Base-by-base conservation (phyloP, 352 stramenopile genomes). In the Phytophthora fragariae region DNA sequence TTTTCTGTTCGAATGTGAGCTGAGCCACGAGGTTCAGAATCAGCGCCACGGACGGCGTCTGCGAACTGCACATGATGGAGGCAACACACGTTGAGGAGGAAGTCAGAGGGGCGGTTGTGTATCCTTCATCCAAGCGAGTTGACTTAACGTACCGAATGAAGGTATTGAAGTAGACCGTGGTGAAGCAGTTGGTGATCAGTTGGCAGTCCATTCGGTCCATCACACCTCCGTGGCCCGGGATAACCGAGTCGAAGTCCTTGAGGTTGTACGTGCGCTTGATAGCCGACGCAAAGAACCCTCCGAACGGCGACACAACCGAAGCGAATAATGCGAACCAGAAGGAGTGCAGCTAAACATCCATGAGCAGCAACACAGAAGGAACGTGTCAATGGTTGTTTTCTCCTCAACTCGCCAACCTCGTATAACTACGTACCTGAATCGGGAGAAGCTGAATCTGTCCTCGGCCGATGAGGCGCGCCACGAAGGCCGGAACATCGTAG, bases 181-280 rank as follows among this genome's bases (percentile, higher is more conserved):
- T 99, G 76, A 98, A 99, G 27, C 98, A 83, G 54, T 93, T 85
- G 70, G 97, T 98, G 83, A 98, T 93, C 62, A 99, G 89, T 77
- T 99, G 96, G 76, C 97, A 99, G 82, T 99, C 97, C 92, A 99
- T 98, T 54, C 97, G 92, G 74, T 99, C 97, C 88, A 98, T 99
- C 62, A 99, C 85, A 33, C 97, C 97, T 53, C 97, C 97, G 74
- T 99, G 98, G 59, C 98, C 98, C 2, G 98, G 98, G 65, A 99
- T 99, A 53, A 99, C 85, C 29, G 91, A 97, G 69, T 98, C 98
- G 80, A 99, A 99, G 84, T 99, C 98, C 85, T 99, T 99, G 57
- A 99, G 90, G 54, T 97, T 92, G 85, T 99, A 99, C 27, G 98
- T 98, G 55, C 98, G 92, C 85, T 99, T 99, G 70, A 99, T 99